Conservation (phyloP, 1,284 basidiomycete genomes). For the Rhodotorula sp. region DNA sequence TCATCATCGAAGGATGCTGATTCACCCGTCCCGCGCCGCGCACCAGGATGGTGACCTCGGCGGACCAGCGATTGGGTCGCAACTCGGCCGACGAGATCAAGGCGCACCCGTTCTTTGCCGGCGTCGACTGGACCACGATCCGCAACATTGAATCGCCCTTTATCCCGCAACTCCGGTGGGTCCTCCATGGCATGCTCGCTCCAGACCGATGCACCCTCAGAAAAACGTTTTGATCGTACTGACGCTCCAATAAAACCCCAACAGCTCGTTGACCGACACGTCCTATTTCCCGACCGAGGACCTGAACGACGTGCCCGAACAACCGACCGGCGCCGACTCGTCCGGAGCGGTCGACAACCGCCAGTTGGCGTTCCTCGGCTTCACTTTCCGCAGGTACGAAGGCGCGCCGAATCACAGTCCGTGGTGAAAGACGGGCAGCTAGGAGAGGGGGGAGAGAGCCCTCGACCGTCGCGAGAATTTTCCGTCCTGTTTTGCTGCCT, state of each 20-base stretch:
- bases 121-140: constrained; percentile 89
- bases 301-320: constrained; percentile 73
- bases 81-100: constrained; percentile 81
- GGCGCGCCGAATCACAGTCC: constrained; percentile 32
- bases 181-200: neutral
- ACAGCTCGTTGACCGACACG: constrained; percentile 83
- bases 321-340: constrained; percentile 54
- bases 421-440: constrained; percentile 11
- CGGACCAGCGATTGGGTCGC: constrained; percentile 65
- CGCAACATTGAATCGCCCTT: constrained; percentile 94
- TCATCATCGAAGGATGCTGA: neutral
- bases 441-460: too few species aligned
- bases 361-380: constrained; percentile 62
- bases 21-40: too few species aligned
- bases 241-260: too few species aligned
- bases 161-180: constrained; percentile 74
- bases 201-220: neutral
- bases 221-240: neutral
- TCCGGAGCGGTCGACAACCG: constrained; percentile 53
- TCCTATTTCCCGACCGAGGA: constrained; percentile 98
- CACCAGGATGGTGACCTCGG: constrained; percentile 72
- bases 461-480: too few species aligned
- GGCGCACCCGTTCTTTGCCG: constrained; percentile 92
- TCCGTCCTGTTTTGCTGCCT: neutral
- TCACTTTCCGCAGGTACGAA: constrained; percentile 40